Conservation (phyloP, 2,329 filamentous ascomycete species). For the Zarea fungicola region DNA sequence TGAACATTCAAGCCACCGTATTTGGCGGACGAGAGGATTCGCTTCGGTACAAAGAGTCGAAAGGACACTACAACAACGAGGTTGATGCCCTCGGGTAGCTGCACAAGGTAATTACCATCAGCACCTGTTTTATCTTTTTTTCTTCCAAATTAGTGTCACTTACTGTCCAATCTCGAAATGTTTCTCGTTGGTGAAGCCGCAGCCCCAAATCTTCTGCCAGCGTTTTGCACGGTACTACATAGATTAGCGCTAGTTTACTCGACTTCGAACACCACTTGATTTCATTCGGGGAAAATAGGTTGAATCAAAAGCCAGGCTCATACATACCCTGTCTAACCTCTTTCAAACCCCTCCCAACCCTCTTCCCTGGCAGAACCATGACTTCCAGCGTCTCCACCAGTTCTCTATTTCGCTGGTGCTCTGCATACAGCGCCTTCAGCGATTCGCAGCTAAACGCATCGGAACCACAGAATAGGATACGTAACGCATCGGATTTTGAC, state of each 20-base stretch:
- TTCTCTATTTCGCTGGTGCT: slow-evolving; percentile 44
- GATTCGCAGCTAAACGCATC: slow-evolving; percentile 84
- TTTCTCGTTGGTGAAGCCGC: slow-evolving; percentile 68
- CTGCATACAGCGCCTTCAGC: slow-evolving; percentile 61
- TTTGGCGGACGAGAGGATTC: slow-evolving; percentile 62
- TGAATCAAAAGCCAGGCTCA: no score
- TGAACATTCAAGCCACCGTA: slow-evolving; percentile 94
- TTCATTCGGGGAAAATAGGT: no score
- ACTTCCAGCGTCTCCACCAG: slow-evolving; percentile 77
- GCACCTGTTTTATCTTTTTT: neutral
- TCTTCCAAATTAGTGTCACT: no score
- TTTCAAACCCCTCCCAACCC: slow-evolving; percentile 69
- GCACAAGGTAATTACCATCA: neutral
- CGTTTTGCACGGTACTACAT: slow-evolving; percentile 65
- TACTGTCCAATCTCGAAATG: slow-evolving; percentile 77
- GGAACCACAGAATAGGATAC: slow-evolving; percentile 90
- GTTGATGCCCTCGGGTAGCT: slow-evolving; percentile 61
- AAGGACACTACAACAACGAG: slow-evolving; percentile 92
- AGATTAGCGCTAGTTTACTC: no score
- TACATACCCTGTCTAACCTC: slow-evolving; percentile 59
- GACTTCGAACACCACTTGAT: no score
- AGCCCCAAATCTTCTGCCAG: slow-evolving; percentile 60
- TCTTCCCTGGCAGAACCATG: slow-evolving; percentile 73
- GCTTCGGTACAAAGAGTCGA: slow-evolving; percentile 77
- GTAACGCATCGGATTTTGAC: slow-evolving; percentile 53